Base-by-base conservation (phyloP, 2,329 filamentous ascomycete species). In the Allantophomopsis lycopodina region DNA sequence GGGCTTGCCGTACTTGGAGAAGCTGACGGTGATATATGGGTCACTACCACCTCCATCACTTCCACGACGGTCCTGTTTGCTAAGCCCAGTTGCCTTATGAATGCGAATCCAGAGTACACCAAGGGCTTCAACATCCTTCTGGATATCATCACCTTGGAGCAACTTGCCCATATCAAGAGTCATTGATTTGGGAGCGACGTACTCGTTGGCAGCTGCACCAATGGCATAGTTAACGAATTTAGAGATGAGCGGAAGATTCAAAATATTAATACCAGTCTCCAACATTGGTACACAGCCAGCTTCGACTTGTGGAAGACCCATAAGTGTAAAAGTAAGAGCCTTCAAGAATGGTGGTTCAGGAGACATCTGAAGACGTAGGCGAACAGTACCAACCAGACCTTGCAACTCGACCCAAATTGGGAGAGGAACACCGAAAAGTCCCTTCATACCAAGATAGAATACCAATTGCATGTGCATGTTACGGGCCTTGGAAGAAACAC, bases 151-250 rank as follows among this genome's bases (percentile, higher is more conserved):
- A 14, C 89, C 91, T 54, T 87, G 81, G 3, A 96, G 72, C 65
- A 96, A 83, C 56, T 88, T 88, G 50, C 83, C 77, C 56, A 96
- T 72, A 51, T 98, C 89, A 36, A 96, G 71, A 0, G 85, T 87
- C 80, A 96, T 80, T 10, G 81, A 91, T 61, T 95, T 95, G 7
- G 89, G 89, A 2, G 89, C 89, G 18, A 95, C 87, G 46, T 95
- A 95, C 73, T 94, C 82, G 54, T 79, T 83, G 2, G 83, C 82
- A 0, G 88, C 86, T 0, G 91, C 78, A 31, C 78, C 79, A 50
- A 96, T 94, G 5, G 89, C 86, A 63, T 88, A 94, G 60, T 95
- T 94, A 59, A 95, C 89, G 55, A 98, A 96, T 52, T 93, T 93
- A 12, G 85, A 93, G 50, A 96, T 95, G 31, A 96, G 60, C 0